Evolutionary conservation across 805 yeast species (phyloP).

Genomic region (Kazachstania kunashirensis): DNA sequence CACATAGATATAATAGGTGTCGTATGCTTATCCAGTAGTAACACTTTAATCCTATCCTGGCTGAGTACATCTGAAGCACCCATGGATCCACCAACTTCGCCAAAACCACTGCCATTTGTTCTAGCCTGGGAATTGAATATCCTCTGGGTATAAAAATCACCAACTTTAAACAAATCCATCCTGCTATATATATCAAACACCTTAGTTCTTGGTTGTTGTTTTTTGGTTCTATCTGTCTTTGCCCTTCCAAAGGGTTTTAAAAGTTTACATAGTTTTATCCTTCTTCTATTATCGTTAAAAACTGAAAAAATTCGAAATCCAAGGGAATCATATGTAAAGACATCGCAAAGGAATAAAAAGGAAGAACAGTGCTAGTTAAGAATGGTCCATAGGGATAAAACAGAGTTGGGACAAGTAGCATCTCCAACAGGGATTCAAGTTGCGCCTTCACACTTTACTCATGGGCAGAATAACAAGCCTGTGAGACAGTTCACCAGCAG

Average conservation of each 20-base stretch:
- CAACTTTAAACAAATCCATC: conserved; percentile 41
- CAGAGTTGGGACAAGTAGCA: not conserved
- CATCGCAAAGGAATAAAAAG: too few species aligned
- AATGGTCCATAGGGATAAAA: conserved; percentile 3
- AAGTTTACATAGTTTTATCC: too few species aligned
- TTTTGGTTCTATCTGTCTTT: too few species aligned
- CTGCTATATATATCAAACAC: too few species aligned
- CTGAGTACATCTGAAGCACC: conserved; percentile 13
- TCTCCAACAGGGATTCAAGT: not conserved
- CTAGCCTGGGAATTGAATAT: conserved; percentile 28
- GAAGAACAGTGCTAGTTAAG: not conserved
- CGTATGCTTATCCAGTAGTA: conserved; percentile 71
- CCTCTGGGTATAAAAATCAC: conserved; percentile 36
- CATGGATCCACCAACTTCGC: conserved; percentile 5
- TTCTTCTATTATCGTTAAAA: too few species aligned
- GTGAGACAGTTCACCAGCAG: conserved; percentile 24
- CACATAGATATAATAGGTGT: conserved; percentile 80
- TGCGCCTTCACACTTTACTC: conserved; percentile 1
- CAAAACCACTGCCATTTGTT: not conserved
- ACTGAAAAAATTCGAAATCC: too few species aligned
- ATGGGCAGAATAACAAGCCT: conserved; percentile 5
- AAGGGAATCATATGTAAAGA: too few species aligned
- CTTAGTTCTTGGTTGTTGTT: too few species aligned
- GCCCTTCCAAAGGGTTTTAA: too few species aligned
- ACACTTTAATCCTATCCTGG: conserved; percentile 48